Percentiles rank a stretch among this genome's conserved stretches.
phyloP scores from a whole-genome alignment of 192 early-diverging fungal genomes.

The Helicostylum pulchrum region DNA sequence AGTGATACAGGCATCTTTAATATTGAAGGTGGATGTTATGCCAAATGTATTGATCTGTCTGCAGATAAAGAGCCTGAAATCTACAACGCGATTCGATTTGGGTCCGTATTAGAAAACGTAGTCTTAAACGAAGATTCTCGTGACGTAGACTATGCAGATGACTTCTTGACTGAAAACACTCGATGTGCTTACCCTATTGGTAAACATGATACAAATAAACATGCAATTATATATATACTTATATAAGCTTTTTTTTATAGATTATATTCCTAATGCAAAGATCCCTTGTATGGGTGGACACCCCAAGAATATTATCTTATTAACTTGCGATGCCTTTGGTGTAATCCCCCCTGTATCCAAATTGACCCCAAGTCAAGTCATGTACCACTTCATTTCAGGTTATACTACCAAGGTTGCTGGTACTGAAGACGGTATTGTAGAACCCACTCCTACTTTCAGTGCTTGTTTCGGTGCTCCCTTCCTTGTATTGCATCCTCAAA shows the following conservation, averaged over 20 bases:
- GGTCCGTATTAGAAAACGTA: constrained; percentile 92
- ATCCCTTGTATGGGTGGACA: constrained; percentile 86
- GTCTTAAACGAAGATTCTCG: constrained; percentile 71
- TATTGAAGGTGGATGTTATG: constrained; percentile 98
- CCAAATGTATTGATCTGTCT: constrained; percentile 92
- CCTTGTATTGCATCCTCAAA: constrained; percentile 92
- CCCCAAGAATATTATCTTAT: constrained; percentile 91
- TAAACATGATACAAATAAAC: background rate
- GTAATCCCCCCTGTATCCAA: constrained; percentile 89
- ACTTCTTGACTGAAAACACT: constrained; percentile 88
- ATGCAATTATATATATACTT: background rate
- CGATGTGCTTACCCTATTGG: constrained; percentile 91
- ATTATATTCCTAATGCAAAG: constrained; percentile 91
- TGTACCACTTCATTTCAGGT: constrained; percentile 97
- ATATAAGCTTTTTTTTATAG: constrained; percentile 22
- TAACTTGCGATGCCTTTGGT: constrained; percentile 96
- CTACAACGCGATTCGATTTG: constrained; percentile 91
- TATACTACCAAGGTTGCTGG: constrained; percentile 98
- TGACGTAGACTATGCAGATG: constrained; percentile 79
- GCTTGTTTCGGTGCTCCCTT: constrained; percentile 95
- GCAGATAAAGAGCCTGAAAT: constrained; percentile 98
- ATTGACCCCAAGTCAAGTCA: constrained; percentile 80
- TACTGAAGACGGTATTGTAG: constrained; percentile 92
- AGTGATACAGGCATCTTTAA: constrained; percentile 93
- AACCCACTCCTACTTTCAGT: constrained; percentile 89